Percentiles rank a stretch among this genome's conserved stretches.
Evolutionary conservation across 129 eudicot species (phyloP).

Genomic region (Flaveria trinervia): DNA sequence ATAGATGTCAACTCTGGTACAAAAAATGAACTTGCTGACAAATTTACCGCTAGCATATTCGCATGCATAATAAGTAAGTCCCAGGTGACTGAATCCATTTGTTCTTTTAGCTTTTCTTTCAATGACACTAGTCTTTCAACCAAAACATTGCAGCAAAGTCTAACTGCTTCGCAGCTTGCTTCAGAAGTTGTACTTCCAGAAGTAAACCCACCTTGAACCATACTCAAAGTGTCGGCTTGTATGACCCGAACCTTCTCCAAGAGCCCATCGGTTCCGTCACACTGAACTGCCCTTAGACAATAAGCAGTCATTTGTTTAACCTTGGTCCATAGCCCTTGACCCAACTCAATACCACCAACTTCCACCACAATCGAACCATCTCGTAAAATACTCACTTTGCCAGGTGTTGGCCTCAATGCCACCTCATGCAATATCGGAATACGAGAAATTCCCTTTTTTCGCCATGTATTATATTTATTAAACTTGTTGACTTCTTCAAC

Average conservation of each 20-base stretch:
- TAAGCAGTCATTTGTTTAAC: slow-evolving; percentile 82
- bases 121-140: slow-evolving; percentile 66
- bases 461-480: slow-evolving; percentile 56
- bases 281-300: slow-evolving; percentile 57
- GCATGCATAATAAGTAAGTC: slow-evolving; percentile 65
- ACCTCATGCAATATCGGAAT: slow-evolving; percentile 72
- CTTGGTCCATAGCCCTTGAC: slow-evolving; percentile 96
- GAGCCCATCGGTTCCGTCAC: slow-evolving; percentile 56
- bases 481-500: slow-evolving; percentile 45
- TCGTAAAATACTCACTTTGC: slow-evolving; percentile 74
- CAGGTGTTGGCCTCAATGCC: slow-evolving; percentile 59
- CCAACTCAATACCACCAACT: slow-evolving; percentile 91
- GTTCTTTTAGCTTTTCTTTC: slow-evolving; percentile 47
- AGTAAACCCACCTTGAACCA: slow-evolving; percentile 86
- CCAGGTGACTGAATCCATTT: slow-evolving; percentile 62
- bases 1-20: slow-evolving; percentile 59
- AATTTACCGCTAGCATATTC: slow-evolving; percentile 43
- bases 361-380: slow-evolving; percentile 88
- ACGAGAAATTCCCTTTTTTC: slow-evolving; percentile 80
- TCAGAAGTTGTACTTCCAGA: slow-evolving; percentile 97
- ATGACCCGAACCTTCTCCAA: slow-evolving; percentile 69
- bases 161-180: slow-evolving; percentile 80
- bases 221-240: slow-evolving; percentile 80
- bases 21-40: slow-evolving; percentile 67
- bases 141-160: slow-evolving; percentile 67